These are phyloP conservation scores for Poronia punctata DNA, from an alignment of 495 filamentous ascomycete species.

Conservation along the genomic window DNA sequence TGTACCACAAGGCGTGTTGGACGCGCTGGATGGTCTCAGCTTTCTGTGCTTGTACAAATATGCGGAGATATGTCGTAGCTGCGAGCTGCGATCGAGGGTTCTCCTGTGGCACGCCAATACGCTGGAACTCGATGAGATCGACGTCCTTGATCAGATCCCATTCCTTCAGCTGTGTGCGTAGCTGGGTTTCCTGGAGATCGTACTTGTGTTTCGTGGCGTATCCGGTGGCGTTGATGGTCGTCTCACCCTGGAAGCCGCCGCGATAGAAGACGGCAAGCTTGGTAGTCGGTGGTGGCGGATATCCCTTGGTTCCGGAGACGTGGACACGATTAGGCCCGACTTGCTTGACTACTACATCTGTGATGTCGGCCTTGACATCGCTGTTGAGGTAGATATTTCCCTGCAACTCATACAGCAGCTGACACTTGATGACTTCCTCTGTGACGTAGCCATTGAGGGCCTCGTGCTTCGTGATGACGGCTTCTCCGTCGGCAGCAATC, in stretches of 20 bases:
- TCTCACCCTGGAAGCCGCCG: conserved; percentile 41
- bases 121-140: conserved; percentile 20
- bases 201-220: conserved; percentile 40
- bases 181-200: conserved; percentile 32
- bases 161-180: conserved; percentile 15
- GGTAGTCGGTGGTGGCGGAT: conserved; percentile 46
- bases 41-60: conserved; percentile 26
- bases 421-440: conserved; percentile 44
- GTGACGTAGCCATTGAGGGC: conserved; percentile 11
- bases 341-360: conserved; percentile 41
- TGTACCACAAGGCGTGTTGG: conserved; percentile 12
- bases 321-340: conserved; percentile 37
- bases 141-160: conserved; percentile 12
- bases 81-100: conserved; percentile 25
- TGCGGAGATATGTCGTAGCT: conserved; percentile 22
- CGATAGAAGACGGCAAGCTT: conserved; percentile 46
- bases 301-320: conserved; percentile 37
- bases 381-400: conserved; percentile 51
- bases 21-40: conserved; percentile 2
- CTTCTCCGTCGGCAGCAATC: conserved; percentile 21
- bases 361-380: conserved; percentile 48
- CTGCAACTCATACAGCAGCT: conserved; percentile 55
- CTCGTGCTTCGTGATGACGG: conserved; percentile 22
- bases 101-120: conserved; percentile 21
- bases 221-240: conserved; percentile 26